Percentiles rank a stretch among this genome's conserved stretches.
These are phyloP conservation scores for Naganishia vaughanmartiniae DNA, from an alignment of 768 basidiomycete species.

Conservation along the genomic window DNA sequence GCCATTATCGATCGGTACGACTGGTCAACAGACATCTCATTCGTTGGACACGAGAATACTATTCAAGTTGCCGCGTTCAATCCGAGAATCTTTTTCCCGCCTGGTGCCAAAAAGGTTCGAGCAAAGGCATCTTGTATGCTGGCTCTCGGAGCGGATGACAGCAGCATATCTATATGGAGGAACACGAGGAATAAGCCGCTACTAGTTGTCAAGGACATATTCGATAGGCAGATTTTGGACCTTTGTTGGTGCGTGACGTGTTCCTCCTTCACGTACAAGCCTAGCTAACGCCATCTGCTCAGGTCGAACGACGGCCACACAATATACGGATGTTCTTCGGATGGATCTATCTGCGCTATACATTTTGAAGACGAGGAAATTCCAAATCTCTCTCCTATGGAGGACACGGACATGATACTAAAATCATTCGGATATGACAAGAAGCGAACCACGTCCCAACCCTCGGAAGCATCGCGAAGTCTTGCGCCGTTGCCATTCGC, in stretches of 20 bases:
- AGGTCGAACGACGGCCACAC: conserved; percentile 92
- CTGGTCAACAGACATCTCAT: conserved; percentile 87
- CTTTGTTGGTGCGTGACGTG: conserved; percentile 72
- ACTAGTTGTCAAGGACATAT: conserved; percentile 89
- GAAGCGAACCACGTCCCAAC: background rate
- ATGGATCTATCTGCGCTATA: conserved; percentile 88
- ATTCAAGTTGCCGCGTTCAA: conserved; percentile 96
- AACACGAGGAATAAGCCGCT: conserved; percentile 86
- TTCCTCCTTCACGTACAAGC: background rate
- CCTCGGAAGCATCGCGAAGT: conserved; percentile 3
- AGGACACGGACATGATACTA: conserved; percentile 53
- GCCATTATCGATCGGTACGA: conserved; percentile 79
- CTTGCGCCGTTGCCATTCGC: conserved; percentile 12
- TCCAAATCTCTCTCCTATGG: conserved; percentile 52
- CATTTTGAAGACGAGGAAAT: conserved; percentile 62
- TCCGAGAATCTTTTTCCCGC: conserved; percentile 86
- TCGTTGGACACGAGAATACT: conserved; percentile 96
- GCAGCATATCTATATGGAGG: conserved; percentile 93
- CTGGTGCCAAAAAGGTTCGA: conserved; percentile 60
- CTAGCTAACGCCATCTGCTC: conserved; percentile 20
- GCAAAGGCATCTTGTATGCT: conserved; percentile 47
- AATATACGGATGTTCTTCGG: conserved; percentile 90
- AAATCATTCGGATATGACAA: conserved; percentile 31
- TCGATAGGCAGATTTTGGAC: conserved; percentile 92
- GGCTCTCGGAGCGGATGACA: conserved; percentile 88